Evolutionary conservation across 2,329 filamentous ascomycete species (phyloP).

Genomic region (Colletotrichum tropicicola): DNA sequence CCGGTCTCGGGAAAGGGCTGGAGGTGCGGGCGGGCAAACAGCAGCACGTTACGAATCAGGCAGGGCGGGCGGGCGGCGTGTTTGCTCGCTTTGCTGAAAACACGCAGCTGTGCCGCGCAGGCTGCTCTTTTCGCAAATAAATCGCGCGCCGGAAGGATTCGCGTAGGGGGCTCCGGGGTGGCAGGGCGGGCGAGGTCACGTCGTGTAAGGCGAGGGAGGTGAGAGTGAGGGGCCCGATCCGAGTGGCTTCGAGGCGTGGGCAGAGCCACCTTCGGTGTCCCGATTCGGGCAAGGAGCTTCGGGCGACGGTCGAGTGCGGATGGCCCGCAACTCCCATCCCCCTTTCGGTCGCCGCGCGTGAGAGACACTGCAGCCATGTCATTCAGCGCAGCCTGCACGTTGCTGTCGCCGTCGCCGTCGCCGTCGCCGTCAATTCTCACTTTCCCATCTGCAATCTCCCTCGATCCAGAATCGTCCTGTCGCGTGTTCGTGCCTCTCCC

Average conservation of each 20-base stretch:
- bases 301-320: not conserved
- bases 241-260: constrained; percentile 1
- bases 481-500: not conserved
- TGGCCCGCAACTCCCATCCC: not conserved
- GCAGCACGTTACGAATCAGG: not conserved
- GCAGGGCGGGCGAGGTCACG: not conserved
- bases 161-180: not conserved
- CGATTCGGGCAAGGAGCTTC: constrained; percentile 13
- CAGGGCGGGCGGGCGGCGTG: not conserved
- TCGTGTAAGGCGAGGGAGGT: not conserved
- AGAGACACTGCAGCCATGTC: not conserved
- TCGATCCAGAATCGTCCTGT: not conserved
- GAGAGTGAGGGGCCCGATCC: not conserved
- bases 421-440: not conserved
- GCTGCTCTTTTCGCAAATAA: not conserved
- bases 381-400: constrained; percentile 10
- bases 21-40: not conserved
- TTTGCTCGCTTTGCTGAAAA: not conserved
- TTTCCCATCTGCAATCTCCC: not conserved
- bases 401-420: not conserved
- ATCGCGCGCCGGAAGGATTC: not conserved
- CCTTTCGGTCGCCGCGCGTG: not conserved
- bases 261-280: constrained; percentile 29
- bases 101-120: not conserved
- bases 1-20: not conserved